Evolutionary conservation across 2,329 filamentous ascomycete species (phyloP).

Genomic region (Sporothrix schenckii): DNA sequence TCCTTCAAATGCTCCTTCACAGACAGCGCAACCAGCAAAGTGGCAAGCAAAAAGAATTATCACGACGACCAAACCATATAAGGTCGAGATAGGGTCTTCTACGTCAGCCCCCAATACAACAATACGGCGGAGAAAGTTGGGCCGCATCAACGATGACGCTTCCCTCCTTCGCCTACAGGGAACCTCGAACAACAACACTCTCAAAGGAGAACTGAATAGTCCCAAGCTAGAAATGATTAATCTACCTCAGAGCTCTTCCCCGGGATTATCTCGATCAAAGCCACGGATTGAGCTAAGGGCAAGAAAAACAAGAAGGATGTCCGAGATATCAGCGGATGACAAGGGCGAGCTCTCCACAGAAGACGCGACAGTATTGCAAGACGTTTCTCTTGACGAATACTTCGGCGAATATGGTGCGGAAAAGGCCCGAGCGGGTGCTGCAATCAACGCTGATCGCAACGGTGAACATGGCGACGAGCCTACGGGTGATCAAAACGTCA

Average conservation of each 20-base stretch:
- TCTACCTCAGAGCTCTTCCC: constrained; percentile 4
- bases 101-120: constrained; percentile 12
- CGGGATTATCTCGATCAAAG: background rate
- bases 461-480: background rate
- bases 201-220: background rate
- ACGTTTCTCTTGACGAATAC: constrained; percentile 11
- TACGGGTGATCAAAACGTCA: background rate
- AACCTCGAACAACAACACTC: background rate
- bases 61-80: background rate
- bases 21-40: background rate
- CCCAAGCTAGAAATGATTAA: background rate
- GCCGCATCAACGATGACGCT: constrained; percentile 25
- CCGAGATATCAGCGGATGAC: constrained; percentile 27
- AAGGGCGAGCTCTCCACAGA: constrained; percentile 33
- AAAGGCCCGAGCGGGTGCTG: no score
- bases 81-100: background rate
- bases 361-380: constrained; percentile 33
- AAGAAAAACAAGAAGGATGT: constrained; percentile 28
- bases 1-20: background rate
- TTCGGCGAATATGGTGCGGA: no score
- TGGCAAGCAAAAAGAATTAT: background rate
- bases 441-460: background rate
- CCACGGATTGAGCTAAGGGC: constrained; percentile 30
- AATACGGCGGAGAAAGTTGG: constrained; percentile 31
- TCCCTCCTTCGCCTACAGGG: constrained; percentile 29